Base-by-base conservation (phyloP, 768 basidiomycete species). In the Grammothele lineata region DNA sequence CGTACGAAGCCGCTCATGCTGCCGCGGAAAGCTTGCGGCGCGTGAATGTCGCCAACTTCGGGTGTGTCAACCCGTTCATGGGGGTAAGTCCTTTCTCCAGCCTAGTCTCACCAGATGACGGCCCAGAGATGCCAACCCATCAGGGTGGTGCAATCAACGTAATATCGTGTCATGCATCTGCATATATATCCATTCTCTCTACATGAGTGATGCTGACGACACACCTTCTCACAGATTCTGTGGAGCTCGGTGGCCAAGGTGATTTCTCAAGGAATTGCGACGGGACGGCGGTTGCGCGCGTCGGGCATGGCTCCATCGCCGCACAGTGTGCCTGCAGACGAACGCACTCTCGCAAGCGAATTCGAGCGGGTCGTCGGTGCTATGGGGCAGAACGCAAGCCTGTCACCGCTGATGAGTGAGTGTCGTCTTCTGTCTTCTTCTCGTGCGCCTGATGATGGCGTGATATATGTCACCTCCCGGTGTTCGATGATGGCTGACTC, bases 1-100 rank as follows among this genome's bases (percentile, higher is more conserved):
- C 51, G 7, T 50, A 55, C 43, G 40, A 45, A n/a, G 53, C 59
- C 15, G 62, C 62, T 15, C 42, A 51, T 24, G 47, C 50, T 11
- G 59, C 57, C 10, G 56, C 56, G 7, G 37, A 38, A 19, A 21
- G 43, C 8, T 43, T 61, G 19, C 52, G 50, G 14, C 24, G 32
- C 0, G 19, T 57, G 25, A 43, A 58, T 38, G 33, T 57, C 21
- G 40, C 36, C 8, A 34, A 26, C 22, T 39, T 57, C 8, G 30
- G 12, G 15, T 54, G 40, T 36, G 51, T 60, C 21, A 57, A 59
- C 39, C 59, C 61, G 15, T 45, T 57, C 48, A 41, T 56, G 19
- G 61, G 54, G 18, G 61, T 62, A 35, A 43, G 61, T 57, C 21
- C 23, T 23, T 11, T 11, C 26, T 41, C 12, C n/a, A n/a, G n/a